These are phyloP conservation scores for Agmasoma carcini DNA, from an alignment of 371 early-diverging fungal genomes.

Conservation along the genomic window DNA sequence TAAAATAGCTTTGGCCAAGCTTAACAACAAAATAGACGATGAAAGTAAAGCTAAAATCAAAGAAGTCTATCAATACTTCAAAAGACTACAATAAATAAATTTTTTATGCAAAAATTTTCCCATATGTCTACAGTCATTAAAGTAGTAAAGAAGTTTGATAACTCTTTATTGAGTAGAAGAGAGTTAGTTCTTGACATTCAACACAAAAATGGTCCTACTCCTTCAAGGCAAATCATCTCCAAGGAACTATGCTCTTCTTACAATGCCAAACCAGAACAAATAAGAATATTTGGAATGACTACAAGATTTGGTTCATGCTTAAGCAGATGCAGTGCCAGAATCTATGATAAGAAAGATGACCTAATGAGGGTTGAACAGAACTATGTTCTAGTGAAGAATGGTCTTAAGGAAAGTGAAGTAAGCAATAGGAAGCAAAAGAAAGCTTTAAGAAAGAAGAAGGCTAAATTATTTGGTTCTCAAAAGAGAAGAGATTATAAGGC, in stretches of 20 bases:
- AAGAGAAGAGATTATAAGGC: constrained; percentile 44
- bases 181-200: constrained; percentile 45
- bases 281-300: constrained; percentile 33
- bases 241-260: constrained; percentile 33
- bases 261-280: constrained; percentile 30
- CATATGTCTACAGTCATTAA: constrained; percentile 38
- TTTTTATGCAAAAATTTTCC: constrained; percentile 39
- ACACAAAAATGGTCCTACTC: constrained; percentile 40
- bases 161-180: constrained; percentile 41
- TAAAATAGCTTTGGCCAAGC: not conserved
- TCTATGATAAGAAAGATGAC: constrained; percentile 35
- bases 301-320: constrained; percentile 48
- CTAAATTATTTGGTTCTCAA: constrained; percentile 50
- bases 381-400: constrained; percentile 38
- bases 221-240: constrained; percentile 41
- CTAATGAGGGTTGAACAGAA: constrained; percentile 40
- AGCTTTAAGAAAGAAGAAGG: constrained; percentile 48
- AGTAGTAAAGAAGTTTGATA: constrained; percentile 37
- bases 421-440: constrained; percentile 46
- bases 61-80: not conserved
- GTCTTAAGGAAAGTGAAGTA: constrained; percentile 31
- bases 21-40: not conserved
- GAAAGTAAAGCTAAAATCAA: constrained; percentile 1
- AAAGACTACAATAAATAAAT: not conserved
- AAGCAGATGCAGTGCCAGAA: constrained; percentile 35